Evolutionary conservation across 306 rosid genomes (phyloP), one percentile per base, ranked within the genome.

Genomic region (Gleditsia sinensis): DNA sequence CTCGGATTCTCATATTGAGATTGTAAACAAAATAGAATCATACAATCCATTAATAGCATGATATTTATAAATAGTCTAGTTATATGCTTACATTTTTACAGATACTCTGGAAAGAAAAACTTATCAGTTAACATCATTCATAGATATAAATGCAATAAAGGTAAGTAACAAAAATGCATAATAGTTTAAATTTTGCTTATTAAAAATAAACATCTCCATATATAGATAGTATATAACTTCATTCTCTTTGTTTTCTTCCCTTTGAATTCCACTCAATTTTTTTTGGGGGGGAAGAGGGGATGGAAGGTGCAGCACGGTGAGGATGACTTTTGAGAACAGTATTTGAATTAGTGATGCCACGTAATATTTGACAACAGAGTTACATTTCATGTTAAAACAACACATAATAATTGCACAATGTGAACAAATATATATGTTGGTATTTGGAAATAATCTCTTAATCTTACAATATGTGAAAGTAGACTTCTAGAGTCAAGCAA

Each of bases 141-240:
- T 49, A 42, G 4, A 33, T 40, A 42, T 37, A 76, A 55, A 56
- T 67, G 40, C 60, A 76, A 21, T 43, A 63, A 39, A 67, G 27
- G n/a, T 30, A 67, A 48, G n/a, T 39, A 25, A 39, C 58, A 69
- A 14, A 69, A 16, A 21, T 55, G 24, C 40, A 55, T 24, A 1
- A 50, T 37, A 69, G 33, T 23, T 34, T 32, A 34, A 48, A 33
- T 51, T 23, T 49, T 34, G 13, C 5, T 9, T 21, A 51, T 69
- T 53, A 34, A 33, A 28, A 67, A 48, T 17, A 43, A 30, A 66
- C 43, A 66, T 43, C 39, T 20, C 23, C 54, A 10, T 21, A 63
- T 63, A 33, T 21, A 63, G 20, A 0, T 21, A 23, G 51, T 63
- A 63, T 24, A 42, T 14, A 14, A 25, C 33, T 34, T 7, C 51